Conservation (phyloP, 306 rosid species). For the Styphnolobium japonicum region DNA sequence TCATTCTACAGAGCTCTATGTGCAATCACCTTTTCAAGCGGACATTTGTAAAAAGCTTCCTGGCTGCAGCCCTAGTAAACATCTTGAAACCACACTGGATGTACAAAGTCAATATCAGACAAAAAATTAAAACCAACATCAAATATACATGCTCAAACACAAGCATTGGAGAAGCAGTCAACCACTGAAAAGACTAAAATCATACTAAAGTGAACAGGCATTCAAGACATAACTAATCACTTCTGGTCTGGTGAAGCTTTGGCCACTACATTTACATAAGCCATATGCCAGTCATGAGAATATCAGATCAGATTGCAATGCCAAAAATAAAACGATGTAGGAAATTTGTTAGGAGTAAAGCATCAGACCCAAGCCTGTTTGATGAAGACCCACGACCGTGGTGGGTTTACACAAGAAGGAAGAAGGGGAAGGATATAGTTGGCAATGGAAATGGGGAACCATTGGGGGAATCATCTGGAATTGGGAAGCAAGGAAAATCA, state of each 20-base stretch:
- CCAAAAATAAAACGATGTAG: slow-evolving; percentile 6
- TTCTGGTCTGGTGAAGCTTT: slow-evolving; percentile 6
- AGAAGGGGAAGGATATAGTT: not conserved
- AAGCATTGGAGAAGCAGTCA: slow-evolving; percentile 8
- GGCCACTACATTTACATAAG: not conserved
- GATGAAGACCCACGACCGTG: not conserved
- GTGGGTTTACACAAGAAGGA: not conserved
- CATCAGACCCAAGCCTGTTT: no score
- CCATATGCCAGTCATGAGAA: not conserved
- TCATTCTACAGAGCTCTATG: not conserved
- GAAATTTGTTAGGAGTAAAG: no score
- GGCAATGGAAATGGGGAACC: no score
- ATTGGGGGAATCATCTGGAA: no score
- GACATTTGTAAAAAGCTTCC: slow-evolving; percentile 86
- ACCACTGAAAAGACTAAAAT: not conserved
- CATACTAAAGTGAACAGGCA: slow-evolving; percentile 11
- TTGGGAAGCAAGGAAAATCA: no score
- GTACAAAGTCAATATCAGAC: slow-evolving; percentile 32
- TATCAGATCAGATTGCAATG: not conserved
- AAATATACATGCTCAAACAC: not conserved
- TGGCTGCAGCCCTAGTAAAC: slow-evolving; percentile 92
- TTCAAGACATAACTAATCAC: not conserved
- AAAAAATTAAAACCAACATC: slow-evolving; percentile 5
- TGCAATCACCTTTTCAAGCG: slow-evolving; percentile 70
- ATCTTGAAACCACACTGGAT: slow-evolving; percentile 93